These are phyloP conservation scores for Solanum etuberosum DNA, from an alignment of 257 asterid genomes.

Conservation along the genomic window DNA sequence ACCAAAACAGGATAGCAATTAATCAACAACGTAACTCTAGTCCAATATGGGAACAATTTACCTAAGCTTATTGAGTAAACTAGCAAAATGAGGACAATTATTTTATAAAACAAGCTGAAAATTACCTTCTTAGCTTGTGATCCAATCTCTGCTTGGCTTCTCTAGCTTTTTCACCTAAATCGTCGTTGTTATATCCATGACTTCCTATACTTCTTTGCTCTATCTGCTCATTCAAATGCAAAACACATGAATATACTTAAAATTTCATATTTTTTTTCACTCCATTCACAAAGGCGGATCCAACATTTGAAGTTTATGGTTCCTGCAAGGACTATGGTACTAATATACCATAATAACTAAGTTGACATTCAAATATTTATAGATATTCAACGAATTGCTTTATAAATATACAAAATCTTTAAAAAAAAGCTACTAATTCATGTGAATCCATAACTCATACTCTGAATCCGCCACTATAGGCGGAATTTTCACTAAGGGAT, in stretches of 20 bases:
- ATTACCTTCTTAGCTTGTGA: conserved; percentile 22
- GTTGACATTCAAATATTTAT: neutral
- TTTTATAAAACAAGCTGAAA: too few species aligned
- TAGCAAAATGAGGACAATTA: neutral
- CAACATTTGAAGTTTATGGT: neutral
- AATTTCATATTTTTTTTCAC: neutral
- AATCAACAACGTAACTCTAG: too few species aligned
- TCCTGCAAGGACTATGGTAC: neutral
- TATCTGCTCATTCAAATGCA: neutral
- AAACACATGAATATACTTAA: neutral
- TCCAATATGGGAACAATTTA: too few species aligned
- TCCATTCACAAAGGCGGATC: neutral
- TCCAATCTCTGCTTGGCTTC: conserved; percentile 56
- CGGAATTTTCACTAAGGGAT: too few species aligned
- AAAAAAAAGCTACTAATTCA: neutral
- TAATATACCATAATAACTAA: neutral
- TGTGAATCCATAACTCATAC: neutral
- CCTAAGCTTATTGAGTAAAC: neutral
- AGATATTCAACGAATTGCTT: too few species aligned
- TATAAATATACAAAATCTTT: neutral
- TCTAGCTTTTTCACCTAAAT: conserved; percentile 16
- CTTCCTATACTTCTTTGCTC: conserved; percentile 18
- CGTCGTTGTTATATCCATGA: conserved; percentile 5
- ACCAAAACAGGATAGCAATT: too few species aligned
- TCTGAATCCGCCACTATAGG: neutral